A percentile compares a stretch with the other conserved stretches of the same genome.
Conservation (phyloP, 108 stramenopile species). For the Pelagomonas calceolata region DNA sequence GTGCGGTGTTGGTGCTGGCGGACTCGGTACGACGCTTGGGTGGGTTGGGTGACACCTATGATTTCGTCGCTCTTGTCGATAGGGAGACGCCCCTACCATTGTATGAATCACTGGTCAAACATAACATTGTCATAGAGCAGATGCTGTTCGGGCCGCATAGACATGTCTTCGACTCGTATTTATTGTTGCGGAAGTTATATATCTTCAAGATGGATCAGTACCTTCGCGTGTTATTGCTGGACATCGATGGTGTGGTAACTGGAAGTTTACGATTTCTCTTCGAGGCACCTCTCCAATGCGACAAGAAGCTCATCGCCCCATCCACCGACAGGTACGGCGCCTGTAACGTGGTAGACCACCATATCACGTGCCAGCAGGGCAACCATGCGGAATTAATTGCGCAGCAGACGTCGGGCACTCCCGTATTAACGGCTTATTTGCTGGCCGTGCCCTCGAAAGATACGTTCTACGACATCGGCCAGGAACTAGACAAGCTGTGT, state of each 20-base stretch:
- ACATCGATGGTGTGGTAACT: neutral
- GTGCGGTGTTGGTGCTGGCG: no score
- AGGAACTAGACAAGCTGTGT: neutral
- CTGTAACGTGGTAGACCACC: neutral
- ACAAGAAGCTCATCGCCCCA: neutral
- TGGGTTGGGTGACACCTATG: no score
- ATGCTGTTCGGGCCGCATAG: no score
- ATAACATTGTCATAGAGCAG: no score
- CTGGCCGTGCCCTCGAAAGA: neutral
- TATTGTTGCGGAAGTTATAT: neutral
- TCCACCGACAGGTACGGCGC: neutral
- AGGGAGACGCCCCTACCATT: no score
- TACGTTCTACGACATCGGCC: neutral
- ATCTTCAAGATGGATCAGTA: neutral
- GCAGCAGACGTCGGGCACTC: neutral
- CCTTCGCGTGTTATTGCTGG: neutral
- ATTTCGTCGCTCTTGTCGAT: no score
- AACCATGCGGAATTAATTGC: neutral
- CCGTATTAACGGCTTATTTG: neutral
- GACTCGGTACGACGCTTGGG: no score
- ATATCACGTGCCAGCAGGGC: neutral
- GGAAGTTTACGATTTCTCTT: neutral
- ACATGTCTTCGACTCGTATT: neutral
- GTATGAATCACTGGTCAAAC: no score
- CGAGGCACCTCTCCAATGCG: neutral